Conservation (phyloP, 257 asterid species). For the Marsdenia floribunda region DNA sequence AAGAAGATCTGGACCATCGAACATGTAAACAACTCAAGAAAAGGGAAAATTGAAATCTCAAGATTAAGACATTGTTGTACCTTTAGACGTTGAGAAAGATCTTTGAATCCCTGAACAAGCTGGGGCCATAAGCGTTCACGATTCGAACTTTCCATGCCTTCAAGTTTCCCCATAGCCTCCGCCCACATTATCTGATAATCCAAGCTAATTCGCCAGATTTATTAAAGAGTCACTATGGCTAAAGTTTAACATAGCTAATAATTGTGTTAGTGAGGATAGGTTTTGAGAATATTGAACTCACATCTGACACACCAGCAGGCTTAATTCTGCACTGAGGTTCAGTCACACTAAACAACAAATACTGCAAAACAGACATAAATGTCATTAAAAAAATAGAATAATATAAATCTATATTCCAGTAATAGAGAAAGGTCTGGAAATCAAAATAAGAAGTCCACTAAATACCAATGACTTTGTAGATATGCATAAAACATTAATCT, state of each 20-base stretch:
- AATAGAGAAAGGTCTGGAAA: constrained; percentile 3
- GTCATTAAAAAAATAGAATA: not conserved
- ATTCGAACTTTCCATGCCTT: constrained; percentile 93
- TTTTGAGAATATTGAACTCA: constrained; percentile 42
- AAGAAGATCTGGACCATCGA: not conserved
- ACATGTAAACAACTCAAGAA: not conserved
- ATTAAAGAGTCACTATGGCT: constrained; percentile 17
- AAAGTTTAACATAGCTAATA: constrained; percentile 3
- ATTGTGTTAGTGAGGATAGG: not conserved
- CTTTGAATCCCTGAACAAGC: constrained; percentile 89
- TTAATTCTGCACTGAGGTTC: constrained; percentile 76
- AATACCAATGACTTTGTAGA: not conserved
- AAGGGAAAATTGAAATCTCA: not conserved
- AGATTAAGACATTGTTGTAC: constrained; percentile 29
- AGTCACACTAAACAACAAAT: constrained; percentile 80
- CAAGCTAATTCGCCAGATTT: constrained; percentile 40
- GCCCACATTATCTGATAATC: constrained; percentile 93
- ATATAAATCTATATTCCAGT: not conserved
- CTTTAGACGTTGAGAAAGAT: constrained; percentile 93
- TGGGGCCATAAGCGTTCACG: constrained; percentile 98
- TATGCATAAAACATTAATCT: not conserved
- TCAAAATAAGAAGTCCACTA: not conserved
- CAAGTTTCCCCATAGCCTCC: constrained; percentile 91
- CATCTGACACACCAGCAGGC: constrained; percentile 96
- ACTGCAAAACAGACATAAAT: constrained; percentile 56